Evolutionary conservation across 345 rosid genomes (phyloP).

Genomic region (Pseudoturritis turrita): DNA sequence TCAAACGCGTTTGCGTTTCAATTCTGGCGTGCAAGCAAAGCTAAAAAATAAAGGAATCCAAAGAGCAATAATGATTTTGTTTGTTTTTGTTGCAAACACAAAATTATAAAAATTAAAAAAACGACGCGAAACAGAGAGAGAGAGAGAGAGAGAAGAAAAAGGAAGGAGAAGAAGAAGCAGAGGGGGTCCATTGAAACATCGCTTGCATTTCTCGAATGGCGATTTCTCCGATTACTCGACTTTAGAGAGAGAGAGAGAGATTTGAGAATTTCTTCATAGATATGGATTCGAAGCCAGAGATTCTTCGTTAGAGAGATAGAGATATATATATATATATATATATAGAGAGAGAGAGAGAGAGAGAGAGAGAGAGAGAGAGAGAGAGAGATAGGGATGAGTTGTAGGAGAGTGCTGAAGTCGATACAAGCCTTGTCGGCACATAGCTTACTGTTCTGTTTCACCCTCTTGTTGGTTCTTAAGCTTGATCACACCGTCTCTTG

Average conservation of each 20-base stretch:
- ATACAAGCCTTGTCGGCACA: constrained; percentile 86
- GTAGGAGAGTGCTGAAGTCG: constrained; percentile 91
- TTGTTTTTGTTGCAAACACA: neutral
- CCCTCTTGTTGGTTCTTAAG: constrained; percentile 68
- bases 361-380: constrained; percentile 1
- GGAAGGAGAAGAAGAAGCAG: constrained; percentile 11
- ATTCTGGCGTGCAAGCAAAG: constrained; percentile 31
- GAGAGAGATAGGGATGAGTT: constrained; percentile 45
- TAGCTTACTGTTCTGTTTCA: constrained; percentile 60
- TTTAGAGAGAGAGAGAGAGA: constrained; percentile 3
- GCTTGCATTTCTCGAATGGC: constrained; percentile 17
- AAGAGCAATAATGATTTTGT: constrained; percentile 14
- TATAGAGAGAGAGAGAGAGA: neutral
- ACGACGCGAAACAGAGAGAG: neutral
- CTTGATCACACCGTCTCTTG: constrained; percentile 53
- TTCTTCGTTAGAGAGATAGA: neutral
- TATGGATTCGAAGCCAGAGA: neutral
- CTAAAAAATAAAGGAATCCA: constrained; percentile 13
- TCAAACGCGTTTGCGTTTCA: constrained; percentile 26
- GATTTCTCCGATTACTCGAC: constrained; percentile 6
- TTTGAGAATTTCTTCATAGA: neutral
- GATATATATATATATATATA: no score
- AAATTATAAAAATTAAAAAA: neutral
- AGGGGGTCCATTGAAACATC: constrained; percentile 7
- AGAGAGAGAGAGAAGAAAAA: neutral